Evolutionary conservation across 2,329 filamentous ascomycete species (phyloP).

Genomic region (Cordyceps javanica): DNA sequence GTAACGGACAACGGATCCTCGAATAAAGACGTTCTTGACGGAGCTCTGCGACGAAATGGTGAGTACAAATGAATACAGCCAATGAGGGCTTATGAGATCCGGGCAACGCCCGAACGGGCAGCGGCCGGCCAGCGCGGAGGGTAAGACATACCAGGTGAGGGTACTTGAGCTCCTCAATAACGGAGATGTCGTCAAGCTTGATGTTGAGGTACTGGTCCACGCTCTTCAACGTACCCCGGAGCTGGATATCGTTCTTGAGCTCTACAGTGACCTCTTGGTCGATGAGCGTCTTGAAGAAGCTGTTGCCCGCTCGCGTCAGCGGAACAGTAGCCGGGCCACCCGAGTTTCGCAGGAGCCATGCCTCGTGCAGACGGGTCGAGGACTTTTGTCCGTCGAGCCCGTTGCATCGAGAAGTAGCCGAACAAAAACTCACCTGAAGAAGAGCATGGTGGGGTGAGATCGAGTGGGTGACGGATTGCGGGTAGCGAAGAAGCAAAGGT

Average conservation of each 20-base stretch:
- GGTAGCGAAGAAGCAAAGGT: background rate
- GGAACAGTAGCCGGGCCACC: too few species aligned
- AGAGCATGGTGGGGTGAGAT: slow-evolving; percentile 32
- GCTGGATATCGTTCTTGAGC: slow-evolving; percentile 98
- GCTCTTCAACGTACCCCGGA: slow-evolving; percentile 90
- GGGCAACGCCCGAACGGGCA: too few species aligned
- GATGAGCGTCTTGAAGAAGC: slow-evolving; percentile 98
- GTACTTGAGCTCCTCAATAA: slow-evolving; percentile 90
- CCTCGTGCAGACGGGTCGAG: too few species aligned
- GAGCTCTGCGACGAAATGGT: slow-evolving; percentile 43
- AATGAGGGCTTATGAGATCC: background rate
- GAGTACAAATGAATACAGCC: background rate
- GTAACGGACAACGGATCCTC: slow-evolving; percentile 87
- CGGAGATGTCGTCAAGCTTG: slow-evolving; percentile 91
- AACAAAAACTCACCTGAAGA: slow-evolving; percentile 33
- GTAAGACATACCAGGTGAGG: slow-evolving; percentile 69
- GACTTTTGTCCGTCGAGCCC: too few species aligned
- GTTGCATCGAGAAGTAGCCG: too few species aligned
- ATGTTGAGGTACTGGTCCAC: slow-evolving; percentile 99
- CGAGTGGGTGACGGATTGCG: background rate
- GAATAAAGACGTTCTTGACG: slow-evolving; percentile 94
- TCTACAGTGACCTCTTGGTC: slow-evolving; percentile 97
- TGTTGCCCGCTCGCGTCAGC: slow-evolving; percentile 28
- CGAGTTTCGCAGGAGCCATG: too few species aligned
- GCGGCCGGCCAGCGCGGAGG: background rate